Base-by-base conservation (phyloP, 2,329 filamentous ascomycete species). In the Daldinia sp. region DNA sequence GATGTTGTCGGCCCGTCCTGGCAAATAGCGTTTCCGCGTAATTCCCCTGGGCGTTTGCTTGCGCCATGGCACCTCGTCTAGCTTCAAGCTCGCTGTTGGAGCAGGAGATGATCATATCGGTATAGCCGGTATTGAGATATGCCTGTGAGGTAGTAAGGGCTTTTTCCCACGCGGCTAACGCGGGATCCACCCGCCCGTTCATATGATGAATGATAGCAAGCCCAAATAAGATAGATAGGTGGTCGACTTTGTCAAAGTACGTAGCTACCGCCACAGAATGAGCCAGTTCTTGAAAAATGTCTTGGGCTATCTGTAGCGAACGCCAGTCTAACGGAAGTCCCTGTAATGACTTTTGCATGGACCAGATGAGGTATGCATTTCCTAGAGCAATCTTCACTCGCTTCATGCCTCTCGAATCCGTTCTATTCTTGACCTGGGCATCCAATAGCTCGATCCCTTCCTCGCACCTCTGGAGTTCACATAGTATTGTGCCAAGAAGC, bases 31-130 rank as follows among this genome's bases (percentile, higher is more conserved):
- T 25, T 19, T 35, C 48, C 27, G 60, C 43, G 21, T 51, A 34
- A 6, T 50, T 25, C 23, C 35, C 23, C 17, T 49, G 34, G 21
- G 47, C 11, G 11, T 53, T 54, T 13, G 59, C 21, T 27, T 41
- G 29, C 35, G 37, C 19, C 15, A 25, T 30, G n/a, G n/a, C 39
- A 13, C 34, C 54, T n/a, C 49, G 17, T 23, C 59, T 21, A 8
- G 34, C 29, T 25, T 63, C 54, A 6, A 63, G 41, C 35, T 59
- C 54, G 19, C 54, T 54, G 3, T 21, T 43, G 7, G 54, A 63
- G 23, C 51, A 63, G 1, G 54, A 34, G n/a, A 49, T 54, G 8
- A 64, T 56, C 57, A 61, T 61, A 29, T 64, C 61, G 9, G 61
- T 64, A 30, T 61, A 64, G 13, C 56, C 57, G 39, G 57, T 34